A percentile compares a stretch with the other conserved stretches of the same genome.
Evolutionary conservation across 2,329 filamentous ascomycete species (phyloP).

Genomic region (Pseudogymnoascus sp.): DNA sequence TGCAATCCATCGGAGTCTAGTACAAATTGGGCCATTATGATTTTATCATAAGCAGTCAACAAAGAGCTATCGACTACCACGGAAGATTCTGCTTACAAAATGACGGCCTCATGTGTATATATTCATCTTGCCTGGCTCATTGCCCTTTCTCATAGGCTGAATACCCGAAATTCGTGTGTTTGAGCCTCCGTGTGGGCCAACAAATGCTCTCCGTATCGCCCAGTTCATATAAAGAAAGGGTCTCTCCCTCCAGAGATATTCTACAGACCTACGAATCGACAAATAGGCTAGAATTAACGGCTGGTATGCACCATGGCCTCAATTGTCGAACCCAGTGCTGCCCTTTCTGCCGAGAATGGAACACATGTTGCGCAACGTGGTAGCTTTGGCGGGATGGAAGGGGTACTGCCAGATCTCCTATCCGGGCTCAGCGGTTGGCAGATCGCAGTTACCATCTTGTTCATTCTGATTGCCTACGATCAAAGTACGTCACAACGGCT

Average conservation of each 20-base stretch:
- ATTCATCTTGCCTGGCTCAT: neutral
- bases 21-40: conserved; percentile 13
- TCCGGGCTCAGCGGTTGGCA: conserved; percentile 24
- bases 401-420: neutral
- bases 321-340: neutral
- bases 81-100: conserved; percentile 1
- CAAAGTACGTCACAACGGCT: conserved; percentile 27
- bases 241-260: neutral
- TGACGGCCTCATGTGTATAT: neutral
- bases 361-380: neutral
- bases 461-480: conserved; percentile 33
- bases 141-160: neutral
- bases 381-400: neutral
- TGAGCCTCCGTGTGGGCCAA: neutral
- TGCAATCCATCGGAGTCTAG: conserved; percentile 18
- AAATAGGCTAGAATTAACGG: neutral
- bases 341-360: neutral
- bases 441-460: conserved; percentile 27
- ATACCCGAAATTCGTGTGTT: neutral
- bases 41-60: conserved; percentile 2
- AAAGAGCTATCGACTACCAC: neutral
- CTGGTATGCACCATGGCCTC: neutral
- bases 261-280: neutral
- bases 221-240: neutral
- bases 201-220: neutral